A percentile compares a stretch with the other conserved stretches of the same genome.
Conservation (phyloP, 1,139 yeast genomes). For the Debaryomycetaceae sp. region DNA sequence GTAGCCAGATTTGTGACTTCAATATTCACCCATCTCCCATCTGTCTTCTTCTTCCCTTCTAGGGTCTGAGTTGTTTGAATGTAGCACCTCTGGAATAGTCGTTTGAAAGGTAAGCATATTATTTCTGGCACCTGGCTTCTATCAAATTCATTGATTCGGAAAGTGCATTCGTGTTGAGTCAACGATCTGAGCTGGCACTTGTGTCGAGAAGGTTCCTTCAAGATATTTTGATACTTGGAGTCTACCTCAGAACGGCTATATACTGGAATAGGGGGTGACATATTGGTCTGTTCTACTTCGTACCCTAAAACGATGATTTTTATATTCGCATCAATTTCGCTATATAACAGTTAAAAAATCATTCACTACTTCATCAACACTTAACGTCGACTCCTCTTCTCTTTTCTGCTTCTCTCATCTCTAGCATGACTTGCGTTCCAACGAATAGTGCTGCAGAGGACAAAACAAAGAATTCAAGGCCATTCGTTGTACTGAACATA, state of each 20-base stretch:
- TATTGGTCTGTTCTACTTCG: conserved; percentile 8
- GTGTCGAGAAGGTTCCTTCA: conserved; percentile 30
- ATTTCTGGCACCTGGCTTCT: conserved; percentile 33
- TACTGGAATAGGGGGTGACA: conserved; percentile 52
- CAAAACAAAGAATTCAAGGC: conserved; percentile 61
- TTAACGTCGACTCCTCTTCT: conserved; percentile 78
- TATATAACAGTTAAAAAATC: neutral
- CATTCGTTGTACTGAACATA: conserved; percentile 68
- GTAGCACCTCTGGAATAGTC: conserved; percentile 50
- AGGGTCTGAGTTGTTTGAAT: conserved; percentile 20
- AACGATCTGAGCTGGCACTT: conserved; percentile 42
- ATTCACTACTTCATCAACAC: too few species aligned
- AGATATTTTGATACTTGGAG: conserved; percentile 22
- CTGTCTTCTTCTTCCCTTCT: conserved; percentile 24
- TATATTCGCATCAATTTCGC: neutral
- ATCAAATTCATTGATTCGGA: conserved; percentile 22
- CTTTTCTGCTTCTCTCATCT: conserved; percentile 79
- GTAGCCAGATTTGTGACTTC: conserved; percentile 42
- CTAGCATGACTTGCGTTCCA: conserved; percentile 93
- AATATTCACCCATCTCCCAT: conserved; percentile 36
- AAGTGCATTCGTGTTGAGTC: conserved; percentile 51
- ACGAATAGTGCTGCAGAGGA: conserved; percentile 71
- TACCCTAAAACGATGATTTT: neutral
- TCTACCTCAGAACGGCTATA: conserved; percentile 28
- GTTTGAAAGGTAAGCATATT: conserved; percentile 52